These are phyloP conservation scores for Kwoniella sp. DNA, from an alignment of 768 basidiomycete genomes.

Conservation along the genomic window DNA sequence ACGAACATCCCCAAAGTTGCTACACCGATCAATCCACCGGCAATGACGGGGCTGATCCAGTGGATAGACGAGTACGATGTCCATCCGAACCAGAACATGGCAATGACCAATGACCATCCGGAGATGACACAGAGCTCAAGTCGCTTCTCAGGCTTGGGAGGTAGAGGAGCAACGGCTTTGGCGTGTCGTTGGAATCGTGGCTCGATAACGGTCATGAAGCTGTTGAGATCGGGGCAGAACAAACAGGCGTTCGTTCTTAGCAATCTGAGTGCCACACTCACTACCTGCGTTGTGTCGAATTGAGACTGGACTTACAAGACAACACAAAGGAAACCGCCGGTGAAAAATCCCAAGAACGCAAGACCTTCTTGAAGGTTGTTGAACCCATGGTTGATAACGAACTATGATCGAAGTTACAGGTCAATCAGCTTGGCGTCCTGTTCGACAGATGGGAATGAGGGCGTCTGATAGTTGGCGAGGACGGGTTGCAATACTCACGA, in stretches of 20 bases:
- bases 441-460: too few relatives aligned
- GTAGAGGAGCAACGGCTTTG: constrained; percentile 39
- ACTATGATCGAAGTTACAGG: too few relatives aligned
- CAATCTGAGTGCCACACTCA: too few relatives aligned
- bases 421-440: too few relatives aligned
- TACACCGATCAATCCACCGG: constrained; percentile 48
- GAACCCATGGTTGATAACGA: constrained; percentile 53
- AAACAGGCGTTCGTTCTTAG: too few relatives aligned
- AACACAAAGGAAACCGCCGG: constrained; percentile 48
- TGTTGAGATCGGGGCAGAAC: constrained; percentile 9
- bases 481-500: constrained; percentile 16
- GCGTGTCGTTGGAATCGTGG: constrained; percentile 52
- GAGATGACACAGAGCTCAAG: constrained; percentile 54
- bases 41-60: constrained; percentile 53
- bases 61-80: constrained; percentile 55
- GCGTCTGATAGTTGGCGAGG: too few relatives aligned
- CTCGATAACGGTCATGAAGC: constrained; percentile 55
- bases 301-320: constrained; percentile 40
- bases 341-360: constrained; percentile 55
- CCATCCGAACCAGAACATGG: constrained; percentile 59
- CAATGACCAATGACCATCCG: constrained; percentile 53
- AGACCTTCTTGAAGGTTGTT: constrained; percentile 53
- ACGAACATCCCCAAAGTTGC: constrained; percentile 53
- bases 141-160: constrained; percentile 53
- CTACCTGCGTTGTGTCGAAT: too few relatives aligned